Evolutionary conservation across 495 filamentous ascomycete species (phyloP).

Genomic region (Penicillium parvum): DNA sequence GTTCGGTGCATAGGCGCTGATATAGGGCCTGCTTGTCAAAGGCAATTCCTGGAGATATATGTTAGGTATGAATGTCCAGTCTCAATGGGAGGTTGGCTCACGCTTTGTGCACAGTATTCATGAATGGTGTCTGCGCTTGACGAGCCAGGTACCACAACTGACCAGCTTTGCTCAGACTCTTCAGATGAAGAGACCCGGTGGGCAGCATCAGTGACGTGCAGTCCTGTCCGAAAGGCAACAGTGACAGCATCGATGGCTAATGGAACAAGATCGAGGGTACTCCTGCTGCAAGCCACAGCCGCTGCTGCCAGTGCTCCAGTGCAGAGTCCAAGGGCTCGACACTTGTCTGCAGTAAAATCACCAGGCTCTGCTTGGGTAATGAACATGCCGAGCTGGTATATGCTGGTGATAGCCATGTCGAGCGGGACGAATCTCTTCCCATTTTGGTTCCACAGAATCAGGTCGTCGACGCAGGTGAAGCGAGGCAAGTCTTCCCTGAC

Average conservation of each 20-base stretch:
- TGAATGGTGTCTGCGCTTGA: slow-evolving; percentile 10
- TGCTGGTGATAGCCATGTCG: neutral
- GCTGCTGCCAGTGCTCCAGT: neutral
- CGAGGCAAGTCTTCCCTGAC: slow-evolving; percentile 55
- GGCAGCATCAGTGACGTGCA: neutral
- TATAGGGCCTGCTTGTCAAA: slow-evolving; percentile 57
- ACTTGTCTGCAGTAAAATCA: neutral
- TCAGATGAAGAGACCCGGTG: neutral
- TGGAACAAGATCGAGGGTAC: neutral
- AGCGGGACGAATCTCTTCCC: neutral
- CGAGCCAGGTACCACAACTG: slow-evolving; percentile 21
- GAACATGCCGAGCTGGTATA: neutral
- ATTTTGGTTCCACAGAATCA: neutral
- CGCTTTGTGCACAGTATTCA: slow-evolving; percentile 26
- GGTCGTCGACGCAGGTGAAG: slow-evolving; percentile 32
- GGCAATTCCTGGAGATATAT: slow-evolving; percentile 44
- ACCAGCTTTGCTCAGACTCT: slow-evolving; percentile 20
- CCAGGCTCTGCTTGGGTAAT: neutral
- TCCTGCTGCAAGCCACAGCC: neutral
- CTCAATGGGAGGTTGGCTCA: slow-evolving; percentile 45
- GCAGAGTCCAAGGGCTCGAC: neutral
- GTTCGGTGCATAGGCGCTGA: slow-evolving; percentile 63
- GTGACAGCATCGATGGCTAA: neutral
- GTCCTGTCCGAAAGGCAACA: neutral
- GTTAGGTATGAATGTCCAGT: slow-evolving; percentile 15